Percentiles rank a stretch among this genome's conserved stretches.
Evolutionary conservation across 306 rosid genomes (phyloP).

Genomic region (Quercus gilva): DNA sequence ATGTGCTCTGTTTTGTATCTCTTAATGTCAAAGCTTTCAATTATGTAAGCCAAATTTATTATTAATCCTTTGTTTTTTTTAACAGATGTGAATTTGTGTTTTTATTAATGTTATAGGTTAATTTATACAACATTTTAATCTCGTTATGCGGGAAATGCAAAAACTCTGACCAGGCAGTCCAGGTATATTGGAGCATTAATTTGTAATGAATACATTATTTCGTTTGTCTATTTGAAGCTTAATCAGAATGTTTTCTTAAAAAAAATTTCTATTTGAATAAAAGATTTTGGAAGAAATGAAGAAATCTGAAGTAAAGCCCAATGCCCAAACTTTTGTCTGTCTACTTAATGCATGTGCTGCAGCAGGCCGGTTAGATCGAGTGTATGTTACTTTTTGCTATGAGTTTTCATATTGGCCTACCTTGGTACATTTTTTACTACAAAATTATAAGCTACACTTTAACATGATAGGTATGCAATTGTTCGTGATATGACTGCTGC

Average conservation of each 20-base stretch:
- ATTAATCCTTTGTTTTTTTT: not conserved
- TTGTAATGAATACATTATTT: not conserved
- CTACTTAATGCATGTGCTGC: conserved; percentile 91
- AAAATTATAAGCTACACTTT: conserved; percentile 8
- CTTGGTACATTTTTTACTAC: conserved; percentile 18
- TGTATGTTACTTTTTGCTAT: conserved; percentile 49
- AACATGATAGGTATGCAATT: conserved; percentile 73
- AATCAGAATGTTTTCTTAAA: not conserved
- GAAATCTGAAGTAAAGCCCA: conserved; percentile 71
- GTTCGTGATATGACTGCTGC: conserved; percentile 97
- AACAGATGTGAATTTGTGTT: not conserved
- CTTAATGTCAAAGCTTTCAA: not conserved
- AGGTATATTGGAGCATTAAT: conserved; percentile 41
- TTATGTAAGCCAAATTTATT: not conserved
- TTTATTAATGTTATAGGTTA: conserved; percentile 50
- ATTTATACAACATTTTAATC: conserved; percentile 70
- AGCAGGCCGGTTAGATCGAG: conserved; percentile 75
- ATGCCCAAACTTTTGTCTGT: conserved; percentile 75
- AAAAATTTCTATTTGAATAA: conserved; percentile 16
- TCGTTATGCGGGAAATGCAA: conserved; percentile 83
- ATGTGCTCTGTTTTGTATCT: not conserved
- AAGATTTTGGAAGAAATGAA: conserved; percentile 94
- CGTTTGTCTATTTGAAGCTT: conserved; percentile 8
- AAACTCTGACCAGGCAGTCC: conserved; percentile 74
- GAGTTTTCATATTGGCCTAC: not conserved